Base-by-base conservation (phyloP, 208 protist genomes). In the Leptomonas seymouri region DNA sequence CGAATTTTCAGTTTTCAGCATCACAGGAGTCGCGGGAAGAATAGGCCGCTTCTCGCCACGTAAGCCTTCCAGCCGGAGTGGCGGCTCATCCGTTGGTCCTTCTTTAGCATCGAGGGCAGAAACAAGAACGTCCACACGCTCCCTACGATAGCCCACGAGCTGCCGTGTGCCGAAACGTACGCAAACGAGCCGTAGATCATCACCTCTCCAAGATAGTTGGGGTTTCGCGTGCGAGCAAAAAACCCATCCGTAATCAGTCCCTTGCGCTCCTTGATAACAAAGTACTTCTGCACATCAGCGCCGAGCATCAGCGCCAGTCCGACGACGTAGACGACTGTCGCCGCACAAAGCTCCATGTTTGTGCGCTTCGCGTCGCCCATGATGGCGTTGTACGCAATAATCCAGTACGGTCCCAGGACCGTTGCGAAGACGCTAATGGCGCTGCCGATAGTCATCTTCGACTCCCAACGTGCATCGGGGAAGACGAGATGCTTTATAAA, bases 171-270 rank as follows among this genome's bases (percentile, higher is more conserved):
- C 21, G 91, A 91, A 8, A 94, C 76, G 64, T 78, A 91, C 4
- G 89, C 88, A 74, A 96, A 94, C 0, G 86, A 83, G 25, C 87
- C 87, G 60, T 96, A 96, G 60, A 96, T 90, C 76, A 96, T 87
- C 63, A 94, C 87, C 66, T 96, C 91, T 16, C 91, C 91, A 15
- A 96, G 80, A 54, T 96, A 96, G 49, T 96, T 96, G 14, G 91
- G 91, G 61, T 96, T 89, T 11, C 91, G 70, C 11, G 90, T 81
- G 21, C 78, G 83, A 11, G 84, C 76, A 67, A 93, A 96, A 50
- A 96, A 93, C 31, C 89, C 87, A 59, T 94, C 76, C 0, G 87
- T 96, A 42, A 96, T 93, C 18, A 96, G 82, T 4, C 84, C 83
- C 49, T 90, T 82, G 45, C 62, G 65, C 53, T 82, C 66, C 42